Evolutionary conservation across 2,329 filamentous ascomycete species (phyloP).

Genomic region (Alternaria rosae): DNA sequence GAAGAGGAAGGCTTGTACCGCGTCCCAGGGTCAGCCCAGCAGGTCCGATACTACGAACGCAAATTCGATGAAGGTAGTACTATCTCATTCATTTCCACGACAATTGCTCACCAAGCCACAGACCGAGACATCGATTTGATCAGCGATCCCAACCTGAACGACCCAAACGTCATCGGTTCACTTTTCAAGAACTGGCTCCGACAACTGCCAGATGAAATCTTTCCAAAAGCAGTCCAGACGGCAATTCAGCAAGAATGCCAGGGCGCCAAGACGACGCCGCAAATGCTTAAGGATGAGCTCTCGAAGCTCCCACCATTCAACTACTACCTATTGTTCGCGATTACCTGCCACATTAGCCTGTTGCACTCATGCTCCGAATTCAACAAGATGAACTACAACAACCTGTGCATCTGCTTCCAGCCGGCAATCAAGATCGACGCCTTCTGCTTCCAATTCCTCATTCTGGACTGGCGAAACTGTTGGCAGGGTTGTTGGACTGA

Average conservation of each 20-base stretch:
- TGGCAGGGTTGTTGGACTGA: conserved; percentile 97
- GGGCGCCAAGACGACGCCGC: conserved; percentile 80
- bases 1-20: conserved; percentile 94
- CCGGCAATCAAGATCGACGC: conserved; percentile 96
- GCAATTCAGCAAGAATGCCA: conserved; percentile 80
- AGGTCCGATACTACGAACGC: conserved; percentile 92
- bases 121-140: conserved; percentile 92
- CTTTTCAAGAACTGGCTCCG: conserved; percentile 97
- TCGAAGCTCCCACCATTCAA: conserved; percentile 96
- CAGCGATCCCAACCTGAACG: conserved; percentile 84
- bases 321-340: conserved; percentile 96
- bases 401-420: conserved; percentile 95
- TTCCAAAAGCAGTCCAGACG: conserved; percentile 84
- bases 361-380: conserved; percentile 90
- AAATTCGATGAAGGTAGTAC: conserved; percentile 81
- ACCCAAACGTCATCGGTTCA: conserved; percentile 95
- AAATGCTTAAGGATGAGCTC: conserved; percentile 87
- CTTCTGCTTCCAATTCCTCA: conserved; percentile 93
- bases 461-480: conserved; percentile 94
- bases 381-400: conserved; percentile 98
- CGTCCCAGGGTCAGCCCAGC: conserved; percentile 86
- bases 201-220: conserved; percentile 91
- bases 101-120: conserved; percentile 43
- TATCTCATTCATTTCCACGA: not conserved
- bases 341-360: conserved; percentile 93